phyloP scores from a whole-genome alignment of 352 stramenopile genomes.

The Phytophthora fragariaefolia region DNA sequence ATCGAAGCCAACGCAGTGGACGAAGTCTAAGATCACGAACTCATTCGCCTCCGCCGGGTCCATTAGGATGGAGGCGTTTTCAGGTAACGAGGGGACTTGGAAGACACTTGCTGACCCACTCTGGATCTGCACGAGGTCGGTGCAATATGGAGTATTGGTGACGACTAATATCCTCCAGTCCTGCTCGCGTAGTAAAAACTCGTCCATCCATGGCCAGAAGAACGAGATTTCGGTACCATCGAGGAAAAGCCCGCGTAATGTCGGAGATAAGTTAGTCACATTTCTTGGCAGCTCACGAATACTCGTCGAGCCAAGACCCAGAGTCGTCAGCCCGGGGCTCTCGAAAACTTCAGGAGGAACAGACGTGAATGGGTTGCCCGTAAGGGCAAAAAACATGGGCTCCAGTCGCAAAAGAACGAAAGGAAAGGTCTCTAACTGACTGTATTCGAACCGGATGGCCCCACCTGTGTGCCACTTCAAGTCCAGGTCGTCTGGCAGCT shows the following conservation, averaged over 20 bases:
- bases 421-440: background rate
- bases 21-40: background rate
- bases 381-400: background rate
- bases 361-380: background rate
- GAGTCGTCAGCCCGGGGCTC: background rate
- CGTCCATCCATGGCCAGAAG: slow-evolving; percentile 4
- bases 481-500: background rate
- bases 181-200: background rate
- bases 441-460: background rate
- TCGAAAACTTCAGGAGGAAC: slow-evolving; percentile 24
- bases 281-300: background rate
- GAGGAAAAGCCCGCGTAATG: background rate
- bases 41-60: background rate
- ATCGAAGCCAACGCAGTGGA: background rate
- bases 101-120: background rate
- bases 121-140: background rate
- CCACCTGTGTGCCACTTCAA: background rate
- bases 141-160: background rate
- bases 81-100: background rate
- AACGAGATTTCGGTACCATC: background rate
- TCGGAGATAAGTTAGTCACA: background rate
- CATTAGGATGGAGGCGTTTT: background rate
- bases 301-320: background rate
- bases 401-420: background rate
- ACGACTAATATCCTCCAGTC: background rate